Percentiles rank a stretch among this genome's conserved stretches.
phyloP scores from a whole-genome alignment of 768 basidiomycete species.

The Tulasnella sp. region DNA sequence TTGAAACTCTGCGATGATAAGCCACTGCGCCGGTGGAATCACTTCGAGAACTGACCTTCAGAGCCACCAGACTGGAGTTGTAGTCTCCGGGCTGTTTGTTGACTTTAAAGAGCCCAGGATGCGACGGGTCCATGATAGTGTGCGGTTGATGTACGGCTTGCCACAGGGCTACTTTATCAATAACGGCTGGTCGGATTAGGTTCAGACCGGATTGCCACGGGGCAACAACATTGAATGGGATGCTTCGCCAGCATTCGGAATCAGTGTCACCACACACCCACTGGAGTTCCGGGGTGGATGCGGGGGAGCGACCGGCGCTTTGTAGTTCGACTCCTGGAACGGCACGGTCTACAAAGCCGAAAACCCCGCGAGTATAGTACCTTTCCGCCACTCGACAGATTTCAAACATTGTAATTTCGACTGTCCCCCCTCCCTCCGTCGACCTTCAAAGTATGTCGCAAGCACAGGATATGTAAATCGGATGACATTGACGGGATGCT shows the following conservation, averaged over 20 bases:
- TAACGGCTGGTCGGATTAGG: too few relatives aligned
- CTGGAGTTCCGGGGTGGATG: too few relatives aligned
- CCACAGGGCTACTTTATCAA: too few relatives aligned
- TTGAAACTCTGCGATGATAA: constrained; percentile 28
- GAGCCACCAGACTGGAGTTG: constrained; percentile 29
- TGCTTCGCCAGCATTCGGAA: too few relatives aligned
- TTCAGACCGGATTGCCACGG: too few relatives aligned
- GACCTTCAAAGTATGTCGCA: constrained; percentile 3
- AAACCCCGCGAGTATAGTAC: not conserved
- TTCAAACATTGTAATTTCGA: not conserved
- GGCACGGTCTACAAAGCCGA: not conserved
- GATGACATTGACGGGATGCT: not conserved
- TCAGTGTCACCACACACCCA: too few relatives aligned
- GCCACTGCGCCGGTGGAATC: not conserved
- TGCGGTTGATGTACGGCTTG: not conserved
- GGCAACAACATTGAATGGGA: too few relatives aligned
- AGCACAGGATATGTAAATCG: too few relatives aligned
- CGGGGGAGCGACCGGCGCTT: too few relatives aligned
- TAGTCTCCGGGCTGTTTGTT: constrained; percentile 30
- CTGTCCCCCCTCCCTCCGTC: constrained; percentile 5
- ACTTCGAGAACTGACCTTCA: constrained; percentile 24
- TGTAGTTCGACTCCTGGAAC: too few relatives aligned
- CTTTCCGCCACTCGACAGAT: constrained; percentile 7
- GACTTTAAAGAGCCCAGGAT: constrained; percentile 29
- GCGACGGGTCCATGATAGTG: constrained; percentile 20